Conservation (phyloP, 306 rosid species). For the Inga leiocalycina region DNA sequence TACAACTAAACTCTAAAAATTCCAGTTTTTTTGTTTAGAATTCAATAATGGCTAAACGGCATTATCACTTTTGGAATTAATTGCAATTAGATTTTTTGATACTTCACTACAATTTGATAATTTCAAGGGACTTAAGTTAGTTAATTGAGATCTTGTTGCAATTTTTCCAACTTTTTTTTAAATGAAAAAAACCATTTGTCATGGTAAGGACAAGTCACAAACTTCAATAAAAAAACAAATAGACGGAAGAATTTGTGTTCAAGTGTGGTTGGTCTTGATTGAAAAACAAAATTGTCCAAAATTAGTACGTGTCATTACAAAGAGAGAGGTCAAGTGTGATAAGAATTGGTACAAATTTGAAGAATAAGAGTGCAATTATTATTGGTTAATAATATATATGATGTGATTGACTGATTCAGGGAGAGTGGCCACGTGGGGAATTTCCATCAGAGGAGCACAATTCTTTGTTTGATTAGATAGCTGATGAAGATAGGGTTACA, state of each 20-base stretch:
- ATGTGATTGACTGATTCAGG: not conserved
- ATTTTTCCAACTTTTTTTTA: too few species aligned
- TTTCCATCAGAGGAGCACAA: not conserved
- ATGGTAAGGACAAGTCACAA: not conserved
- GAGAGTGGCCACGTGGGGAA: not conserved
- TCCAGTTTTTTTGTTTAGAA: too few species aligned
- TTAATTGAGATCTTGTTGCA: too few species aligned
- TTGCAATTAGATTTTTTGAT: too few species aligned
- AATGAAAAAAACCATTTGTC: not conserved
- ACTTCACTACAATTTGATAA: too few species aligned
- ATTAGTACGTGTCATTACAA: not conserved
- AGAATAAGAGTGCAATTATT: not conserved
- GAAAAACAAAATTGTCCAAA: not conserved
- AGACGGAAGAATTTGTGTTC: not conserved
- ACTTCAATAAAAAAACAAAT: not conserved
- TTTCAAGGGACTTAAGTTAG: too few species aligned
- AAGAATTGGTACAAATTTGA: not conserved
- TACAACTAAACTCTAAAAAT: too few species aligned
- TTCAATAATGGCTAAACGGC: too few species aligned
- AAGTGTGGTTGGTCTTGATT: not conserved
- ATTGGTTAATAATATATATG: not conserved
- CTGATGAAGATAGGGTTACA: not conserved
- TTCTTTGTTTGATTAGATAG: too few species aligned
- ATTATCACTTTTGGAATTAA: too few species aligned
- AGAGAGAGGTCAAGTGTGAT: not conserved